phyloP scores from a whole-genome alignment of 805 yeast genomes.

The Isabelozyma heimii region DNA sequence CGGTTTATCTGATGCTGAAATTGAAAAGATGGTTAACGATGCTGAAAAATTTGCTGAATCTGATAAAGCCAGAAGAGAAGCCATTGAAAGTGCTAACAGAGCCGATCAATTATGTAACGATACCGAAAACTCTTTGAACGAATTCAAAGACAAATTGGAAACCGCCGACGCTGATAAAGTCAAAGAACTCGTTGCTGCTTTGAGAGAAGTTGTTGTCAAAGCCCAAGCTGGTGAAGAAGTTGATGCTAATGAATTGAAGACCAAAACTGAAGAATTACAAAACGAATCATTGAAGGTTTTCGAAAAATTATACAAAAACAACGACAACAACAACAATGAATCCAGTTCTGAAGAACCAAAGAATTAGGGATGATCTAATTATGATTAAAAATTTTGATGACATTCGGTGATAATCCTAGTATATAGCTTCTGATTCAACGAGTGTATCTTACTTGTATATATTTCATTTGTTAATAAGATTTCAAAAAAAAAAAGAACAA shows the following conservation, averaged over 20 bases:
- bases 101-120: constrained; percentile 70
- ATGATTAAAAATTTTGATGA: background rate
- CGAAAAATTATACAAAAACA: constrained; percentile 54
- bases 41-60: constrained; percentile 87
- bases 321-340: constrained; percentile 12
- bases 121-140: constrained; percentile 47
- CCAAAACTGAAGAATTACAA: constrained; percentile 74
- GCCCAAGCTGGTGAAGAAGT: constrained; percentile 64
- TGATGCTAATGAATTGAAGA: constrained; percentile 60
- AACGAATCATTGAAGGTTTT: constrained; percentile 72
- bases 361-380: constrained; percentile 15
- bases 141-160: constrained; percentile 46
- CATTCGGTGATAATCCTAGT: background rate
- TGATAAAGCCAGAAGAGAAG: constrained; percentile 81
- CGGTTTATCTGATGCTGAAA: constrained; percentile 85
- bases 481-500: background rate
- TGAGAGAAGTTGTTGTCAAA: constrained; percentile 66
- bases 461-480: constrained; percentile 9
- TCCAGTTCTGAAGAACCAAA: constrained; percentile 22
- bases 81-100: constrained; percentile 82
- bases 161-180: constrained; percentile 46
- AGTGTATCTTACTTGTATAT: constrained; percentile 11
- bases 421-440: background rate
- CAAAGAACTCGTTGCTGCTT: constrained; percentile 49
- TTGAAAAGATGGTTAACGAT: constrained; percentile 86